Conservation (phyloP, 345 rosid genomes). For the Populus alba region DNA sequence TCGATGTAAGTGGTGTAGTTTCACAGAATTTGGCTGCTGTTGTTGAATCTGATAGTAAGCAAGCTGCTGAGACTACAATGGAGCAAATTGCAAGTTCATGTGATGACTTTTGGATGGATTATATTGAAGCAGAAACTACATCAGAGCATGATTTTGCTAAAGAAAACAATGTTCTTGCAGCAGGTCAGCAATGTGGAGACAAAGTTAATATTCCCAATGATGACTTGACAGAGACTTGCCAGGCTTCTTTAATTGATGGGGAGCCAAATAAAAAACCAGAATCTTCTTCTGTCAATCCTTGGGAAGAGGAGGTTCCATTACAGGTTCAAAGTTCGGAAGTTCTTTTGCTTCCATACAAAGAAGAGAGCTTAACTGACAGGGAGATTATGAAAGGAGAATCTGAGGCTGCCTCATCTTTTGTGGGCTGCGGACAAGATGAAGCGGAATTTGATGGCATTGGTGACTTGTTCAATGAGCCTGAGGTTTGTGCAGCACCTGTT, state of each 20-base stretch:
- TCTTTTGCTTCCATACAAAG: conserved; percentile 73
- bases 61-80: conserved; percentile 31
- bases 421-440: conserved; percentile 49
- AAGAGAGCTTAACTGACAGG: conserved; percentile 36
- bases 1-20: conserved; percentile 24
- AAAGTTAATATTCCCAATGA: conserved; percentile 24
- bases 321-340: conserved; percentile 63
- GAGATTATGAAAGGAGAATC: conserved; percentile 40
- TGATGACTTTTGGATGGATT: conserved; percentile 51
- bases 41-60: conserved; percentile 30
- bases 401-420: conserved; percentile 52
- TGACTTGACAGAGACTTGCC: conserved; percentile 31
- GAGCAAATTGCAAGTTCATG: conserved; percentile 23
- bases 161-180: conserved; percentile 32
- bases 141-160: conserved; percentile 35
- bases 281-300: conserved; percentile 52
- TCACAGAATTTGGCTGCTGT: conserved; percentile 28
- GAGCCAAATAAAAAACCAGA: conserved; percentile 38
- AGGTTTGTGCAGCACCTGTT: conserved; percentile 48
- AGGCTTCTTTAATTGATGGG: conserved; percentile 22
- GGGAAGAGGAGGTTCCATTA: conserved; percentile 68
- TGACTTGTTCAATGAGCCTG: conserved; percentile 89
- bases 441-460: conserved; percentile 77
- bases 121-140: conserved; percentile 34
- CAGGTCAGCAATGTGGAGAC: conserved; percentile 22